A percentile compares a stretch with the other conserved stretches of the same genome.
These are phyloP conservation scores for Suillus americanus DNA, from an alignment of 768 basidiomycete genomes.

Conservation along the genomic window DNA sequence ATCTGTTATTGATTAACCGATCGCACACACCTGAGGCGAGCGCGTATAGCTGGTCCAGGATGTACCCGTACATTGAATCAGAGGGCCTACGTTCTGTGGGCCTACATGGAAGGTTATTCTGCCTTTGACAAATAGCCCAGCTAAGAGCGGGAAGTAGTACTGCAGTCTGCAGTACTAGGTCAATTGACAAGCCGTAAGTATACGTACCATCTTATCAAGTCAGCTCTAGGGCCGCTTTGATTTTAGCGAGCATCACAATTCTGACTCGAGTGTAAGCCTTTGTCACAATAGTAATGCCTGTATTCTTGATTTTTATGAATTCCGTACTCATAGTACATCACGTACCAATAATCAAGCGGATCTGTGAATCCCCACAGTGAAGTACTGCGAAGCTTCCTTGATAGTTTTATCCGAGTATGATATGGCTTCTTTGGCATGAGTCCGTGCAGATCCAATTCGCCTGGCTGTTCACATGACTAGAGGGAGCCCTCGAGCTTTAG, in stretches of 20 bases:
- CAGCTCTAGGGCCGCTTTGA: conserved; percentile 52
- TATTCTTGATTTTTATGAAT: not conserved
- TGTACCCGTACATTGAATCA: no score
- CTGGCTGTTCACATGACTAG: no score
- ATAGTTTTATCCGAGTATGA: conserved; percentile 47
- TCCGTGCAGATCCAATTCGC: conserved; percentile 58
- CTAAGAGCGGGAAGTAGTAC: not conserved
- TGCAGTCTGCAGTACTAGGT: not conserved
- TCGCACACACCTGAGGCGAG: not conserved
- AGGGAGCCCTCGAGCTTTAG: no score
- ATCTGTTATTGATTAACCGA: no score
- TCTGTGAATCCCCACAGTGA: conserved; percentile 45
- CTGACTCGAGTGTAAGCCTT: conserved; percentile 69
- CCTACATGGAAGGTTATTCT: conserved; percentile 18
- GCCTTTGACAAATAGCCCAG: conserved; percentile 34
- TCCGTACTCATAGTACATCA: conserved; percentile 7
- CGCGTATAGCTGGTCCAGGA: not conserved
- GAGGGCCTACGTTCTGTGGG: no score
- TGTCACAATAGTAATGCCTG: conserved; percentile 44
- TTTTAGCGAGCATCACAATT: conserved; percentile 53
- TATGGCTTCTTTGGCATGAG: conserved; percentile 87
- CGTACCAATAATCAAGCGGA: conserved; percentile 84
- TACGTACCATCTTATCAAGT: conserved; percentile 73
- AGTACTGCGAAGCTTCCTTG: conserved; percentile 55
- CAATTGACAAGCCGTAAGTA: no score